Evolutionary conservation across 192 early-diverging fungal genomes (phyloP), one percentile per base, ranked within the genome.

Genomic region (Chytriomyces sp.): DNA sequence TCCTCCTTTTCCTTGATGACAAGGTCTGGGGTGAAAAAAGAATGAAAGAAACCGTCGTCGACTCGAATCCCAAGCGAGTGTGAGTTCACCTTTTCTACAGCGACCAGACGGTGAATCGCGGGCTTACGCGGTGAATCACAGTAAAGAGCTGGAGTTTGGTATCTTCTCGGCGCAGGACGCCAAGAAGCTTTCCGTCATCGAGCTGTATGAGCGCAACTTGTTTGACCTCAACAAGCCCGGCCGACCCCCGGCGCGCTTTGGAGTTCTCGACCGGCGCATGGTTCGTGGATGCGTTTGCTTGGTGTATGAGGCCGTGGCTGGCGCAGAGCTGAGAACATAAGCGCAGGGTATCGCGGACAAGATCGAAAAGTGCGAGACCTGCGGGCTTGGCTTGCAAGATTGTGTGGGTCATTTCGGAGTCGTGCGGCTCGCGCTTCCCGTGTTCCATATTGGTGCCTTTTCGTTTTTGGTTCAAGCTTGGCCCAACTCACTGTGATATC

Each of bases 331-430:
- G 44, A n/a, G 44, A 49, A 49, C 22, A 22, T n/a, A 19, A 44
- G 44, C 2, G 14, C 75, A 91, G 89, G 93, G 96, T 55, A 88
- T 91, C 5, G 91, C 94, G 3, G 90, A 93, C 75, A 96, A 97
- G 75, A 76, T 78, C n/a, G 83, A 83, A 28, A 81, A 77, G 3
- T 99, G 98, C 82, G 89, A 93, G 57, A 99, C 98, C 12, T 99
- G 98, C 74, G 90, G 90, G 25, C 85, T 91, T 75, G 84, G 84
- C 64, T 83, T 93, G 74, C 82, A 91, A 74, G 93, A 96, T 55
- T 99, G 98, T 80, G 89, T 94, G 26, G 98, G 98, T 36, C 98
- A 99, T 84, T 99, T 90, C 84, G 98, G 96, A 19, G 92, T 94
- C 70, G 85, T 99, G 34, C 90, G 93, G 55, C 85, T 99, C 7